Conservation (phyloP, 2,329 filamentous ascomycete genomes). For the Fusarium sp. region DNA sequence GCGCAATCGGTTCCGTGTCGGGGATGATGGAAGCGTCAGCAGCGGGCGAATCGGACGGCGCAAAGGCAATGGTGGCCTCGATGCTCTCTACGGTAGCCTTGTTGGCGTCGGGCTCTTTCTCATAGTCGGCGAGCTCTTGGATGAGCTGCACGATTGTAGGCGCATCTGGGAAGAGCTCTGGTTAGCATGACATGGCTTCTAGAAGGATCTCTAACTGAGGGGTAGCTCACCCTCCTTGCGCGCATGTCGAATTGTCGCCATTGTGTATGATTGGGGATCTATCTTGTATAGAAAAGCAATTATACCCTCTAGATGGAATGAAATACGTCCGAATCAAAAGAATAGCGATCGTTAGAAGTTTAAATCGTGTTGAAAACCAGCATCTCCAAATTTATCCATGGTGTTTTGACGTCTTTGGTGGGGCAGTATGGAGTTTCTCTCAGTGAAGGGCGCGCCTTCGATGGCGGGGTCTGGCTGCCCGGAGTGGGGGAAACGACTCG, state of each 20-base stretch:
- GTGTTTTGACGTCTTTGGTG: constrained; percentile 19
- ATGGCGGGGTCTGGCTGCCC: not conserved
- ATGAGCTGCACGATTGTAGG: constrained; percentile 85
- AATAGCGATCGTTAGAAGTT: not conserved
- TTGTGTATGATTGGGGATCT: constrained; percentile 19
- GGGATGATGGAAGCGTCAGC: constrained; percentile 53
- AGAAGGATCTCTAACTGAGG: not conserved
- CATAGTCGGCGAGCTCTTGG: constrained; percentile 87
- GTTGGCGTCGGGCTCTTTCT: constrained; percentile 79
- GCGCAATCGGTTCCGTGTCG: constrained; percentile 65
- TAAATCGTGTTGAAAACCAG: not conserved
- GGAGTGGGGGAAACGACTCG: constrained; percentile 1
- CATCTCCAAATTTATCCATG: constrained; percentile 1
- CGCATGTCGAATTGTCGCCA: constrained; percentile 44
- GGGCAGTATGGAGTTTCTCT: constrained; percentile 20
- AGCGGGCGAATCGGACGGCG: constrained; percentile 60
- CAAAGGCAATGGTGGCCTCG: constrained; percentile 82
- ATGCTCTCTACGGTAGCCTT: constrained; percentile 83
- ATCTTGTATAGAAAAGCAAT: not conserved
- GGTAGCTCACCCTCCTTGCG: constrained; percentile 39
- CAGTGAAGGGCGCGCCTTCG: constrained; percentile 33
- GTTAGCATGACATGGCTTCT: constrained; percentile 20
- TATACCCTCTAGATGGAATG: constrained; percentile 7
- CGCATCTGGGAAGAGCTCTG: constrained; percentile 70
- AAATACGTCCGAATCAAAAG: not conserved